phyloP scores from a whole-genome alignment of 192 early-diverging fungal genomes.

The Lobulomyces angularis region DNA sequence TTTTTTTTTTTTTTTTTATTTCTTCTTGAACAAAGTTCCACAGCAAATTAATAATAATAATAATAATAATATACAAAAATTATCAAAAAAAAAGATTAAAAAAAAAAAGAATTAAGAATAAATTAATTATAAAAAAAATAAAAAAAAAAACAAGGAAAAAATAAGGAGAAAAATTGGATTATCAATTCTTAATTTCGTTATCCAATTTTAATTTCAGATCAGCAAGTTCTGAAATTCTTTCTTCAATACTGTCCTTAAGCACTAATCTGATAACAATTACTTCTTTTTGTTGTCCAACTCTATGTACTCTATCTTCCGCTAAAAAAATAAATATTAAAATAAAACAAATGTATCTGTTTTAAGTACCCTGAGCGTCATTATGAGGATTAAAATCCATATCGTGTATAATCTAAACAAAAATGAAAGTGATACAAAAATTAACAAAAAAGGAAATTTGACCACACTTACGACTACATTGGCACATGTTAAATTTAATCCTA shows the following conservation, averaged over 20 bases:
- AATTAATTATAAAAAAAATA: too few species aligned
- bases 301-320: conserved; percentile 71
- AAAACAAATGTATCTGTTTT: too few species aligned
- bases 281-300: conserved; percentile 73
- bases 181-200: conserved; percentile 21
- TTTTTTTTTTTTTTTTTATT: too few species aligned
- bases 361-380: conserved; percentile 46
- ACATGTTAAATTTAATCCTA: conserved; percentile 68
- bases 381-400: conserved; percentile 83
- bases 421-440: background rate
- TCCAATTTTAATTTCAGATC: conserved; percentile 53
- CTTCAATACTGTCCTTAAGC: conserved; percentile 53
- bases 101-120: too few species aligned
- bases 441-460: background rate
- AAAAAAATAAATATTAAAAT: too few species aligned
- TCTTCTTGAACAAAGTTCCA: too few species aligned
- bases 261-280: conserved; percentile 67
- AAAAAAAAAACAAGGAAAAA: too few species aligned
- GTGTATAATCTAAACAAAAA: conserved; percentile 50
- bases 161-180: too few species aligned
- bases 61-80: too few species aligned
- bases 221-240: conserved; percentile 48
- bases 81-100: too few species aligned
- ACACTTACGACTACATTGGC: conserved; percentile 51
- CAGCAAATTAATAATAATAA: too few species aligned